phyloP scores from a whole-genome alignment of 305 asterid genomes.

The Solanum hybrid region DNA sequence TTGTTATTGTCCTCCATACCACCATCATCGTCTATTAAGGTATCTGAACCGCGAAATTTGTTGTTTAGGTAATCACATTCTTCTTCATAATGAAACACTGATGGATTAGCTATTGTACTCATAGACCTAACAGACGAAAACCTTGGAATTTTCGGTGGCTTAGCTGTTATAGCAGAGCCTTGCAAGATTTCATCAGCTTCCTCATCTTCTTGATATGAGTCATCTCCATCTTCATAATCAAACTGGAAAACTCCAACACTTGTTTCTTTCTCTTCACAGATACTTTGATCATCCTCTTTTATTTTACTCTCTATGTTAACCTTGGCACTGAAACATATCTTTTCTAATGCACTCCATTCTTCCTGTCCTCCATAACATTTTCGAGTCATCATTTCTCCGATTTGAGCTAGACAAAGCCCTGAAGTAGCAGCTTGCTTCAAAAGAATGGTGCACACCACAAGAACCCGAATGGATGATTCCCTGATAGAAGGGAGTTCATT shows the following conservation, averaged over 20 bases:
- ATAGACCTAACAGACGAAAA: constrained; percentile 28
- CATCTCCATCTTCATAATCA: constrained; percentile 23
- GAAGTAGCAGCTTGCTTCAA: constrained; percentile 48
- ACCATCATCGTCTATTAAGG: constrained; percentile 6
- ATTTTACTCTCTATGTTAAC: constrained; percentile 21
- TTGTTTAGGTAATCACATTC: constrained; percentile 8
- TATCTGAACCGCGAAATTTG: neutral
- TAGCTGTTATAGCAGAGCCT: constrained; percentile 21
- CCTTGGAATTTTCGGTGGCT: constrained; percentile 38
- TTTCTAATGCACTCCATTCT: constrained; percentile 58
- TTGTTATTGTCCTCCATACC: constrained; percentile 10
- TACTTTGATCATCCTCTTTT: constrained; percentile 17
- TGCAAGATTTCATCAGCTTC: constrained; percentile 8
- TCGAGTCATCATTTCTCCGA: constrained; percentile 82
- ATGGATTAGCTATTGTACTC: constrained; percentile 18
- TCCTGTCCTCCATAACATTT: constrained; percentile 53
- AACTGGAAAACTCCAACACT: constrained; percentile 25
- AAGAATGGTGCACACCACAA: constrained; percentile 63
- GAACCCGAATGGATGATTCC: constrained; percentile 67
- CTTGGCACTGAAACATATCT: constrained; percentile 51
- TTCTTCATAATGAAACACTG: constrained; percentile 11
- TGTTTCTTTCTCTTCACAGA: constrained; percentile 8
- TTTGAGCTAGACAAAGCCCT: constrained; percentile 69
- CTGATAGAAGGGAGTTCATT: constrained; percentile 48
- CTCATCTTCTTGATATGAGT: constrained; percentile 8